Percentiles rank a stretch among this genome's conserved stretches.
phyloP scores from a whole-genome alignment of 2,329 filamentous ascomycete species.

The Cercospora sesami region DNA sequence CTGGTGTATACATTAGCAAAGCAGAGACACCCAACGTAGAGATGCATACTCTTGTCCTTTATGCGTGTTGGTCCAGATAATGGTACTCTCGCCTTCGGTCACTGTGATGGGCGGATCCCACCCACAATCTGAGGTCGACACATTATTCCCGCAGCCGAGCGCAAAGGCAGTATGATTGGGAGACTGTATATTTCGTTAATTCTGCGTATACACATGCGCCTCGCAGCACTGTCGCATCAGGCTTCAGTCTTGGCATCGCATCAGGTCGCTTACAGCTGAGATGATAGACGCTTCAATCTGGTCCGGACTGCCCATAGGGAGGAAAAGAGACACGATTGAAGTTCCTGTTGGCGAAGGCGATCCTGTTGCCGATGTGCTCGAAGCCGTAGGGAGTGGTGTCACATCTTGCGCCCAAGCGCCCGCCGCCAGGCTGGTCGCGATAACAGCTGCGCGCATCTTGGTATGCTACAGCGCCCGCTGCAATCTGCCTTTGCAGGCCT shows the following conservation, averaged over 20 bases:
- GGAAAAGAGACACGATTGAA: conserved; percentile 23
- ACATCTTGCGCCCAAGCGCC: conserved; percentile 16
- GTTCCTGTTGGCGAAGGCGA: conserved; percentile 1
- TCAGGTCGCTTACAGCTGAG: conserved; percentile 20
- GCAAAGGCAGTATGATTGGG: conserved; percentile 33
- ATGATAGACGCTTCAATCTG: conserved; percentile 27
- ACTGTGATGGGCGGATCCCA: conserved; percentile 34
- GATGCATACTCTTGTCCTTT: conserved; percentile 19
- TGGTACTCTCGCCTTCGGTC: conserved; percentile 35
- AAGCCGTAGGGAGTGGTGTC: conserved; percentile 7
- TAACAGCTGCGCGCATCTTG: conserved; percentile 1
- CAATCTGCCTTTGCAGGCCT: neutral
- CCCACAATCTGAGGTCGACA: conserved; percentile 26
- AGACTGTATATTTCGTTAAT: conserved; percentile 14
- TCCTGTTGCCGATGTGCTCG: conserved; percentile 1
- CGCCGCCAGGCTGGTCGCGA: conserved; percentile 12
- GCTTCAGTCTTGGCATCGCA: neutral
- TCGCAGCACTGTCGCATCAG: neutral
- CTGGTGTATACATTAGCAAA: neutral
- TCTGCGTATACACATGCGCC: neutral
- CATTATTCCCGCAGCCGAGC: conserved; percentile 27
- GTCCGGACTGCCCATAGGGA: conserved; percentile 25
- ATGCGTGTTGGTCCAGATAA: conserved; percentile 26
- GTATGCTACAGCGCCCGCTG: neutral
- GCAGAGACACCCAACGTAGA: neutral